Conservation (phyloP, 192 early-diverging fungal genomes). For the Entophlyctis luteolus region DNA sequence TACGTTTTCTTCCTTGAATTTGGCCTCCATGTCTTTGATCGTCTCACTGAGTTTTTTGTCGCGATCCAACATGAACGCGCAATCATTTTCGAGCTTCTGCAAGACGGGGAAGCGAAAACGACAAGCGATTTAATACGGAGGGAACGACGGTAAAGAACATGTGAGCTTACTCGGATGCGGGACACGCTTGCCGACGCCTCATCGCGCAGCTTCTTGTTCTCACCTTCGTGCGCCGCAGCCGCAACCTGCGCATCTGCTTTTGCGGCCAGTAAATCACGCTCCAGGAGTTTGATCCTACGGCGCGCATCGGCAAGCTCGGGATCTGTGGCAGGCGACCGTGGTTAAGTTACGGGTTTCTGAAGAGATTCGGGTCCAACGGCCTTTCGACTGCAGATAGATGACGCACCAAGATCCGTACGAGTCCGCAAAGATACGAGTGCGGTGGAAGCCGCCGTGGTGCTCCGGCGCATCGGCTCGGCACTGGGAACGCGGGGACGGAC, state of each 20-base stretch:
- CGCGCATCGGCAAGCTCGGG: background rate
- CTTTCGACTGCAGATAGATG: no score
- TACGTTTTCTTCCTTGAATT: background rate
- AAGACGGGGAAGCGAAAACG: no score
- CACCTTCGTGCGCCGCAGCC: background rate
- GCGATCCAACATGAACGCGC: background rate
- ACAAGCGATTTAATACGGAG: background rate
- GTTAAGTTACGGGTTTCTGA: no score
- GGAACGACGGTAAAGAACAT: background rate
- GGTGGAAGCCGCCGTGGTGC: no score
- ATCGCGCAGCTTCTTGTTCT: background rate
- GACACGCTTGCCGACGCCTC: background rate
- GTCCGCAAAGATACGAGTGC: no score
- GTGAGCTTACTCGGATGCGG: background rate
- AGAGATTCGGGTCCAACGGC: no score
- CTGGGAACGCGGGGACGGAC: no score
- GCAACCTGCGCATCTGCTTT: background rate
- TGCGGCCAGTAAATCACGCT: background rate
- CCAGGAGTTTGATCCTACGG: slow-evolving; percentile 3
- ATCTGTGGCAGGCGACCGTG: no score
- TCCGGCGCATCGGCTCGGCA: no score
- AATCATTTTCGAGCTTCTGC: slow-evolving; percentile 11
- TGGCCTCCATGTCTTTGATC: background rate
- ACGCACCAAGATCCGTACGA: no score
- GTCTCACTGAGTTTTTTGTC: background rate